A percentile compares a stretch with the other conserved stretches of the same genome.
phyloP scores from a whole-genome alignment of 345 rosid species.

The Populus deltoides region DNA sequence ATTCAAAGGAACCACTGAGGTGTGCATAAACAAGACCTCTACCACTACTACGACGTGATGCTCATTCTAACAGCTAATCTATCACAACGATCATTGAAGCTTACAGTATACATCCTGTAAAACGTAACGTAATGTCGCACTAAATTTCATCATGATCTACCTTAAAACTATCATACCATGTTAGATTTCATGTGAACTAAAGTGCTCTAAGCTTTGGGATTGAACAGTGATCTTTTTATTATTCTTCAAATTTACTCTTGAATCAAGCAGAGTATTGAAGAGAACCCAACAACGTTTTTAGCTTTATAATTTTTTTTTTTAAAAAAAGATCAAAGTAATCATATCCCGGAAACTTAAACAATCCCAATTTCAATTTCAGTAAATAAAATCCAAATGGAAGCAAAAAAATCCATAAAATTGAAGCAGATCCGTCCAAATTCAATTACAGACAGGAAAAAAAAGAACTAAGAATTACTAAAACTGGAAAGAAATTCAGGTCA shows the following conservation, averaged over 20 bases:
- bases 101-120: background rate
- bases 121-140: background rate
- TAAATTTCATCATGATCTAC: background rate
- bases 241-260: background rate
- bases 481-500: background rate
- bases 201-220: background rate
- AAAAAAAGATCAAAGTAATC: conserved; percentile 8
- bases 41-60: background rate
- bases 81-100: background rate
- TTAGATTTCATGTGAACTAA: background rate
- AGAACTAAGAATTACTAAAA: background rate
- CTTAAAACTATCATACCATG: background rate
- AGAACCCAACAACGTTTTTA: background rate
- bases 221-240: background rate
- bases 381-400: background rate
- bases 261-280: conserved; percentile 3
- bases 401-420: background rate
- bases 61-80: background rate
- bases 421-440: background rate
- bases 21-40: background rate
- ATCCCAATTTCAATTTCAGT: background rate
- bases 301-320: background rate
- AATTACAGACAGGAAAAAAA: background rate
- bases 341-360: background rate
- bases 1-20: background rate